A percentile compares a stretch with the other conserved stretches of the same genome.
These are phyloP conservation scores for Puccinia horiana DNA, from an alignment of 1,284 basidiomycete species.

Conservation along the genomic window DNA sequence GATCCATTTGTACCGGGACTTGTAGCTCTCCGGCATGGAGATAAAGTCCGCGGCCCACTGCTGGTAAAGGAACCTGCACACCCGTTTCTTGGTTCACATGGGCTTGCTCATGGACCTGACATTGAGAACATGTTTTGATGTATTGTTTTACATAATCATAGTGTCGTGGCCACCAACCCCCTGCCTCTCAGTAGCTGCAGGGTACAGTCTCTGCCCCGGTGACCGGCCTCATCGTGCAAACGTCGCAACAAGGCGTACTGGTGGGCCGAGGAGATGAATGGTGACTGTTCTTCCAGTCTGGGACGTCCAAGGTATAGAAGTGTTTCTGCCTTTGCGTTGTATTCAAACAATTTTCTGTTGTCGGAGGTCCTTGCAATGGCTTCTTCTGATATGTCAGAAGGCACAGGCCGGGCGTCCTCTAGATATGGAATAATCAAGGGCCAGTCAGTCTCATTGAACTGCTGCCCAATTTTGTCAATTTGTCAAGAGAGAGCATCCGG, in stretches of 20 bases:
- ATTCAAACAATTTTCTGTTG: background rate
- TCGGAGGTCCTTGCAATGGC: too few species aligned
- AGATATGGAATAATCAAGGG: background rate
- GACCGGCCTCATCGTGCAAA: background rate
- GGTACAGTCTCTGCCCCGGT: background rate
- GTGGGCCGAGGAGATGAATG: background rate
- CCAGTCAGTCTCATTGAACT: background rate
- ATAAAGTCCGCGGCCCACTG: background rate
- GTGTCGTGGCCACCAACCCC: background rate
- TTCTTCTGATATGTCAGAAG: background rate
- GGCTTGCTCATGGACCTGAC: background rate
- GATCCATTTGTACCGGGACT: background rate
- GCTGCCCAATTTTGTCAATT: background rate
- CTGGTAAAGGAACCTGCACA: background rate
- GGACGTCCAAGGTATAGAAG: background rate
- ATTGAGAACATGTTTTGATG: background rate
- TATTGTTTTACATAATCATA: background rate
- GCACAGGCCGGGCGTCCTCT: background rate
- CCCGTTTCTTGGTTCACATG: background rate
- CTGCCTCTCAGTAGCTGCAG: background rate
- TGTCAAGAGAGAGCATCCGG: slow-evolving; percentile 5
- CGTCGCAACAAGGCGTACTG: background rate
- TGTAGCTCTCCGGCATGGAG: background rate
- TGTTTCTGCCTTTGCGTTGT: background rate
- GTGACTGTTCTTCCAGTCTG: too few species aligned